Base-by-base conservation (phyloP, 768 basidiomycete genomes). In the Clathrus columnatus region DNA sequence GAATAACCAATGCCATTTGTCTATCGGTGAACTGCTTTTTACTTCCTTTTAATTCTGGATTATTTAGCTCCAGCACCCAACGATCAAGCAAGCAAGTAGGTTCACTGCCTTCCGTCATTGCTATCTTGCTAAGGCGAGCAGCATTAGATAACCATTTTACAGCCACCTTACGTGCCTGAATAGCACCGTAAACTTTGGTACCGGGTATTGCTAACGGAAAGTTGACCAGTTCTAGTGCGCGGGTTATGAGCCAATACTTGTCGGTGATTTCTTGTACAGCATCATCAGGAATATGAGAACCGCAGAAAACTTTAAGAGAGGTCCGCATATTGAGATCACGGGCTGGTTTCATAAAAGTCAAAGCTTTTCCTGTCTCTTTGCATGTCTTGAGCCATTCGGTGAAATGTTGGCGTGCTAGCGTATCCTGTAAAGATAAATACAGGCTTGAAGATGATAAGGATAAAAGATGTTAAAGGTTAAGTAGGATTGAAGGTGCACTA, bases 261-360 rank as follows among this genome's bases (percentile, higher is more conserved):
- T 89, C 84, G 65, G 80, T 86, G 66, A 99, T 93, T 66, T 91
- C 89, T 16, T 71, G 65, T 23, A 84, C 81, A 41, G 85, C 89
- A 7, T 82, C 71, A 16, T 91, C 85, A 26, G 91, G 83, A 61
- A 98, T 85, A 69, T 98, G 90, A 59, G 75, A 72, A 17, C 96
- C 96, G 65, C 94, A 92, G 73, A 99, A 99, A 54, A 98, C 95
- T 51, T 84, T 82, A 32, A 99, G 83, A 1, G 94, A 97, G 4
- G 92, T 93, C 59, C 93, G 87, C 94, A 99, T 98, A 74, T 98
- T 98, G 60, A 96, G 75, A 64, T 86, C 82, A 58, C 96, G 89
- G 63, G 91, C 85, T n/a, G 76, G 79, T 83, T 85, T 84, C 93
- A 96, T 95, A 58, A 66, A 61, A 24, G 28, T 52, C 69, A 87